These are phyloP conservation scores for Scytalidium sp. DNA, from an alignment of 2,329 filamentous ascomycete genomes.

Conservation along the genomic window DNA sequence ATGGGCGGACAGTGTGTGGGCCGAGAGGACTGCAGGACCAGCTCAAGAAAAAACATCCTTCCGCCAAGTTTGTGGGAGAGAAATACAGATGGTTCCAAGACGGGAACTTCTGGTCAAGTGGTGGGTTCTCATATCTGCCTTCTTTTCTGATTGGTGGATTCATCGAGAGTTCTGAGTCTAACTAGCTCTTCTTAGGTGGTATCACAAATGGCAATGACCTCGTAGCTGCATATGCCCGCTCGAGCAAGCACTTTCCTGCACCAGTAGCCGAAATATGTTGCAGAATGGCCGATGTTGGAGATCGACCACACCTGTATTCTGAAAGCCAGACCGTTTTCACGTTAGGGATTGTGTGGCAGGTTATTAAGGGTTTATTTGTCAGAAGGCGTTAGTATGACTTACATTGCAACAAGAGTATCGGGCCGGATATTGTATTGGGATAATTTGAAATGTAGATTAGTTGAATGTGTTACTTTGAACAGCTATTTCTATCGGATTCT, in stretches of 20 bases:
- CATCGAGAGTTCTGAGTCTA: background rate
- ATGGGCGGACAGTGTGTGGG: slow-evolving; percentile 44
- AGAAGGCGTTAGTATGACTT: slow-evolving; percentile 4
- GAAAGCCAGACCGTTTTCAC: slow-evolving; percentile 32
- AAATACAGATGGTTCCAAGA: slow-evolving; percentile 47
- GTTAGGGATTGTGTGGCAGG: slow-evolving; percentile 34
- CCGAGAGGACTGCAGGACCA: slow-evolving; percentile 40
- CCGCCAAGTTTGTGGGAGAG: slow-evolving; percentile 40
- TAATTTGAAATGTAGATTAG: too few species aligned
- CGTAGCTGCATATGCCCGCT: slow-evolving; percentile 47
- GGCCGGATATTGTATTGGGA: too few species aligned
- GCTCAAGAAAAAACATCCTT: slow-evolving; percentile 32
- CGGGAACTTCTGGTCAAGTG: slow-evolving; percentile 53
- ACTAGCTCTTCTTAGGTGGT: slow-evolving; percentile 37
- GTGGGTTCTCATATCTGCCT: slow-evolving; percentile 31
- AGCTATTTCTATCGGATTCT: too few species aligned
- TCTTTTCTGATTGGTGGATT: background rate
- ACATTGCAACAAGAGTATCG: background rate
- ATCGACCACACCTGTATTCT: slow-evolving; percentile 42
- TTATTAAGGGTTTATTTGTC: slow-evolving; percentile 33
- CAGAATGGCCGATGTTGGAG: slow-evolving; percentile 45
- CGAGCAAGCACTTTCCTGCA: slow-evolving; percentile 36
- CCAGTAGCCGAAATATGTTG: slow-evolving; percentile 40
- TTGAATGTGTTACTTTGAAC: too few species aligned
- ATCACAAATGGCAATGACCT: slow-evolving; percentile 56